A percentile compares a stretch with the other conserved stretches of the same genome.
phyloP scores from a whole-genome alignment of 331 rosid species.

The Spiraea crenata region DNA sequence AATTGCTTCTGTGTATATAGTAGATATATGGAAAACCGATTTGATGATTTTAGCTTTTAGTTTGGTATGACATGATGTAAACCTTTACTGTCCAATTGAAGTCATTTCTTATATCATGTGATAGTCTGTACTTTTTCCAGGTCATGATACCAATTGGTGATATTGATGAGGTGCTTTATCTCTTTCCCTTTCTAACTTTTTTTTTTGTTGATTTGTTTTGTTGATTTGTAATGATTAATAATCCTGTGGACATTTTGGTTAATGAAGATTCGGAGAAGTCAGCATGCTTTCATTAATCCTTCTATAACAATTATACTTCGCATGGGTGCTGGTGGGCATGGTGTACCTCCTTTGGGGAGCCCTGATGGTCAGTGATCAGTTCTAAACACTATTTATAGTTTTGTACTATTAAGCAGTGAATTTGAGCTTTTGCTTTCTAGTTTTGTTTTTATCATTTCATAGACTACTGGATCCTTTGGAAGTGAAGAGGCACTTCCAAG shows the following conservation, averaged over 20 bases:
- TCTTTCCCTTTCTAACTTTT: constrained; percentile 18
- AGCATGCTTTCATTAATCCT: constrained; percentile 97
- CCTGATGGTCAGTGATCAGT: constrained; percentile 86
- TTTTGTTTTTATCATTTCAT: not conserved
- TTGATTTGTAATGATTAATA: constrained; percentile 22
- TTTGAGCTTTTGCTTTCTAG: not conserved
- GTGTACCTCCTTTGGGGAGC: constrained; percentile 98
- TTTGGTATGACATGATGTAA: constrained; percentile 8
- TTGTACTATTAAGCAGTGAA: not conserved
- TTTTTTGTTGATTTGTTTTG: not conserved
- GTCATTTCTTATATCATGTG: not conserved
- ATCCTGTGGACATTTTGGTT: constrained; percentile 27
- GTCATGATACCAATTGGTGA: constrained; percentile 81
- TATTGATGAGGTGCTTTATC: constrained; percentile 77
- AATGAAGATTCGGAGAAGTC: constrained; percentile 86
- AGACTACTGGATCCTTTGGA: not conserved
- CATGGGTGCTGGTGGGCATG: constrained; percentile 99
- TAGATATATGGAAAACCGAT: not conserved
- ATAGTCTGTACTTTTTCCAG: constrained; percentile 39
- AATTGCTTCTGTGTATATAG: not conserved
- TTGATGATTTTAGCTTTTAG: constrained; percentile 4
- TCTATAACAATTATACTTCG: constrained; percentile 91
- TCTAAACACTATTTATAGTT: not conserved
- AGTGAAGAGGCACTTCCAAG: too few relatives aligned
- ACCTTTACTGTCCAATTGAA: not conserved